Conservation (phyloP, 164 flowering plant species). For the Aristolochia californica region DNA sequence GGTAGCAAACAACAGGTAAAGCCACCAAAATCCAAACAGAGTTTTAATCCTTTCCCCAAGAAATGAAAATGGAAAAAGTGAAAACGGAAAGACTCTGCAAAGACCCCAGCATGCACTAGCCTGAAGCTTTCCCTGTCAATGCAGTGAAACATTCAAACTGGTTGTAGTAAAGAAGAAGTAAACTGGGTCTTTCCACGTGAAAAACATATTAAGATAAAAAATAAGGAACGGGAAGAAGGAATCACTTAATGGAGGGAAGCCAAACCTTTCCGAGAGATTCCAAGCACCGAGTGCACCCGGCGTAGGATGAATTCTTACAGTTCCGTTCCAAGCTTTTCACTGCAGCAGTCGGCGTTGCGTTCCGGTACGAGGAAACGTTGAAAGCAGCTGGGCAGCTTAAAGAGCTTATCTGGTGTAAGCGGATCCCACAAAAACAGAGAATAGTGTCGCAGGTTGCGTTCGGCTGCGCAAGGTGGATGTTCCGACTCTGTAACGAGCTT, state of each 20-base stretch:
- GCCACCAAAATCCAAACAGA: too few relatives aligned
- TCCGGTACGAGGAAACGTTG: conserved; percentile 35
- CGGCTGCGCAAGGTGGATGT: conserved; percentile 70
- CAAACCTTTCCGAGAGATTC: conserved; percentile 82
- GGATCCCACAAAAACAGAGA: conserved; percentile 91
- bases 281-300: conserved; percentile 90
- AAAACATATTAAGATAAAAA: neutral
- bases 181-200: neutral
- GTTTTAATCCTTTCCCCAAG: too few relatives aligned
- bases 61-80: too few relatives aligned
- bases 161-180: too few relatives aligned
- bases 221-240: neutral
- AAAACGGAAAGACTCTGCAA: too few relatives aligned
- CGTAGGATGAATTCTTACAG: conserved; percentile 75
- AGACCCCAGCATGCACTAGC: too few relatives aligned
- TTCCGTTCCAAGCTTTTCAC: conserved; percentile 60
- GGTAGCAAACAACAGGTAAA: too few relatives aligned
- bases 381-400: conserved; percentile 88
- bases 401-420: conserved; percentile 85
- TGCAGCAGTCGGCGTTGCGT: conserved; percentile 83
- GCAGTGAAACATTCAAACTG: too few relatives aligned
- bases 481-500: conserved; percentile 47
- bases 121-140: too few relatives aligned
- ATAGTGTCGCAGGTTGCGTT: conserved; percentile 81
- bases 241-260: neutral